Evolutionary conservation across 305 asterid genomes (phyloP), one percentile per base, ranked within the genome.

Genomic region (Fraxinus greggii): DNA sequence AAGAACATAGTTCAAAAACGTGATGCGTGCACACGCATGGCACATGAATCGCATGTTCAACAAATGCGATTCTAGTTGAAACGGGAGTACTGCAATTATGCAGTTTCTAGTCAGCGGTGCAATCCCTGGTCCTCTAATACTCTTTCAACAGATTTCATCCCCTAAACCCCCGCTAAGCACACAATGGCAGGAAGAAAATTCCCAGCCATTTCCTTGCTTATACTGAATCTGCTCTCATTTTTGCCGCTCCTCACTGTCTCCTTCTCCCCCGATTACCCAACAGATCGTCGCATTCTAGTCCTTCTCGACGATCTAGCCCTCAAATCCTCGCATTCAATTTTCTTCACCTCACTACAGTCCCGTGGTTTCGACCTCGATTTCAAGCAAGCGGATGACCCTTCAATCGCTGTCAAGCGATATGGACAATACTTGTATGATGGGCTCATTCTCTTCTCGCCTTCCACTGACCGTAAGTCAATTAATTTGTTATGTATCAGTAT

Each of bases 271-370:
- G 94, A 92, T 29, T 80, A 80, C 19, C 93, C 95, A 36, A 79
- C 87, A 12, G 89, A 86, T 76, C 91, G 95, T 79, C 87, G 85
- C 79, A 82, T 92, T 83, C 87, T 92, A 5, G 95, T 92, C 54
- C 56, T 92, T 81, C 90, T 90, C 51, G 95, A 92, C 80, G 93
- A 92, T 79, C 85, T 86, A 24, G 88, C 93, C 48, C 88, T 92
- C 85, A 86, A 90, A 84, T 92, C 93, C n/a, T 92, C 95, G 24
- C 95, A 92, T 80, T 92, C 95, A 72, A 86, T 90, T 5, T 92
- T 89, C 87, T 92, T 92, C 78, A 72, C 82, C 15, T 79, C 92
- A 6, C 90, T 92, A 42, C 85, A 83, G 21, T 85, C 89, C 61
- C 91, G 95, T 21, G 92, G 95, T 3, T 92, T 88, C 83, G 86